Evolutionary conservation across 2,329 filamentous ascomycete species (phyloP).

Genomic region (Orbilia javanica): DNA sequence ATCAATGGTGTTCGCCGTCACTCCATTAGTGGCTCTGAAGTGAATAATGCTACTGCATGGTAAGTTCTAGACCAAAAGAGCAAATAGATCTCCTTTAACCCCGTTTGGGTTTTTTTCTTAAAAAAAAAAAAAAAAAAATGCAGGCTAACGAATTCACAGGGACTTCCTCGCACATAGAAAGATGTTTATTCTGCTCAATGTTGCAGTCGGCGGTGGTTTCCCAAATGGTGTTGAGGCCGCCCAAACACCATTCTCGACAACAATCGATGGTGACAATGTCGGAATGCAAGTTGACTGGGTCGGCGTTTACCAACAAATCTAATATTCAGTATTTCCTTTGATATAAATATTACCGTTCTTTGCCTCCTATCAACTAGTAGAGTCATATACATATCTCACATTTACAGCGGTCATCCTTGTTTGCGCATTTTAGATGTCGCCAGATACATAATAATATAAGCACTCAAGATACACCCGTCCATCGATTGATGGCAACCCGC

Average conservation of each 20-base stretch:
- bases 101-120: too few relatives aligned
- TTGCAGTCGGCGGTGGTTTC: slow-evolving; percentile 66
- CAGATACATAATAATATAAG: too few relatives aligned
- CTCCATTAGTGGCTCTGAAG: slow-evolving; percentile 61
- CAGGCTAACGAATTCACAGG: slow-evolving; percentile 60
- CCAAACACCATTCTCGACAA: slow-evolving; percentile 64
- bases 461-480: too few relatives aligned
- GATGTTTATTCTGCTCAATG: slow-evolving; percentile 65
- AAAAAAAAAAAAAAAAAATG: too few relatives aligned
- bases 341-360: too few relatives aligned
- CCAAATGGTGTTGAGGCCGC: slow-evolving; percentile 63
- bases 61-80: not conserved
- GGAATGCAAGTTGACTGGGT: slow-evolving; percentile 66
- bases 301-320: slow-evolving; percentile 63
- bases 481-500: too few relatives aligned
- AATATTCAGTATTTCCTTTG: too few relatives aligned
- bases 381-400: not conserved
- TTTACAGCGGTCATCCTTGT: too few relatives aligned
- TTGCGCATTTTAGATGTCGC: too few relatives aligned
- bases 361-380: too few relatives aligned
- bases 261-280: slow-evolving; percentile 63
- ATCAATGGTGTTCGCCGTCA: slow-evolving; percentile 63
- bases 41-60: slow-evolving; percentile 60
- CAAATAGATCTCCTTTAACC: too few relatives aligned
- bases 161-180: slow-evolving; percentile 62